Base-by-base conservation (phyloP, 2,329 filamentous ascomycete genomes). In the Fusarium sororula region DNA sequence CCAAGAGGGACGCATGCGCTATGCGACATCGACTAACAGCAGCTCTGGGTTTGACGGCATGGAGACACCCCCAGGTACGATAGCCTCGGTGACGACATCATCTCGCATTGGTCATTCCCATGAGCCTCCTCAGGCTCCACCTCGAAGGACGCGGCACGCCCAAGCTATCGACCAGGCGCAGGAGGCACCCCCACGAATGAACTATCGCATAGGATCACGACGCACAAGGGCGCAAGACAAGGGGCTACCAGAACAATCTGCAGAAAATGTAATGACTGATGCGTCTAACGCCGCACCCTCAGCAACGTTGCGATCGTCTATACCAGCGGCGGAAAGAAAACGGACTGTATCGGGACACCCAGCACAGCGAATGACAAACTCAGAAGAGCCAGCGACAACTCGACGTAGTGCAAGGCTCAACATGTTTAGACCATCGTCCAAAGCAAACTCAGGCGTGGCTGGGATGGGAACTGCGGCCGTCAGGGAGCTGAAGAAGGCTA, bases 261-360 rank as follows among this genome's bases (percentile, higher is more conserved):
- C 76, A 17, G 87, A 89, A 18, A 75, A 76, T 76, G 77, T 85
- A 39, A 79, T 85, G 55, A 75, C 81, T 6, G 88, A 90, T 44
- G 80, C 84, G 4, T 75, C 83, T 77, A 70, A 81, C 75, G 62
- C 80, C 77, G 64, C 80, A 74, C 53, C 78, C 77, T 55, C 81
- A 76, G 82, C 79, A 85, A 84, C 76, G 28, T 68, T 76, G 39
- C 77, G 82, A 37, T 77, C 84, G 63, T 78, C 85, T 24, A 79
- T 85, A 70, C 81, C 87, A 26, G 85, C 84, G 8, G 83, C 87
- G 20, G 93, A 95, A 68, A 90, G 95, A 81, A 98, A 98, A 84
- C 91, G 96, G 75, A 98, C 95, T 3, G 90, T 97, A n/a, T 98
- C 96, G 45, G 96, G 96, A 8, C 94, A 97, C 75, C 89, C 88